Evolutionary conservation across 2,329 filamentous ascomycete genomes (phyloP), one percentile per base, ranked within the genome.

Genomic region (Peltaster fructicola): DNA sequence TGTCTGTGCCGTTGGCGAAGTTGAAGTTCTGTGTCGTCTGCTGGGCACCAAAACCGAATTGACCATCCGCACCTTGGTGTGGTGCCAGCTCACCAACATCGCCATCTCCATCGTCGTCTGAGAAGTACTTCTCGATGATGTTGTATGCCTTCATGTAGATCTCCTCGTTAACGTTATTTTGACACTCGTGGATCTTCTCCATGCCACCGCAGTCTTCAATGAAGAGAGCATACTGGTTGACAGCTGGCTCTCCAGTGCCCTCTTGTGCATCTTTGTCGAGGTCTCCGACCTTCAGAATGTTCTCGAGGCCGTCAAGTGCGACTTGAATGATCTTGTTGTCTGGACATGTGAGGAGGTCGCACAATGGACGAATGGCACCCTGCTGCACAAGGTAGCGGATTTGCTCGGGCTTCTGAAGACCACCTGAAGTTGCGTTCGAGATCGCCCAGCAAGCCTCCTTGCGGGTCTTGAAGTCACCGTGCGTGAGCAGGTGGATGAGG

Each of bases 71-170:
- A 36, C 65, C 69, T 39, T 70, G 65, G 43, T 70, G 65, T 32
- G 78, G 69, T 32, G 68, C 75, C 53, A 81, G 68, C 44, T 90
- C 80, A 34, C 82, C 79, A 40, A 82, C 82, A 43, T 84, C 82
- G 22, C 57, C 69, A 34, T 66, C 68, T 49, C 91, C 88, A 28
- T 95, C 88, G 40, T 98, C 88, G 46, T 98, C 88, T 0, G 84
- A 93, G 63, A 98, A 98, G 68, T 98, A 98, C 64, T 93, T 93
- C 67, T 98, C 88, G 40, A 98, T 98, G 57, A 98, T 98, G 68
- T 91, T 95, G 68, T 95, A 98, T 0, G 88, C 88, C 72, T 98
- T 98, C 85, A 98, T 95, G 67, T 98, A 98, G 43, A 98, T 98
- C 59, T 98, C 88, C 60, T 98, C 88, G 59, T 98, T 98, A 62